These are phyloP conservation scores for Malassezia caprae DNA, from an alignment of 1,284 basidiomycete species.

Conservation along the genomic window DNA sequence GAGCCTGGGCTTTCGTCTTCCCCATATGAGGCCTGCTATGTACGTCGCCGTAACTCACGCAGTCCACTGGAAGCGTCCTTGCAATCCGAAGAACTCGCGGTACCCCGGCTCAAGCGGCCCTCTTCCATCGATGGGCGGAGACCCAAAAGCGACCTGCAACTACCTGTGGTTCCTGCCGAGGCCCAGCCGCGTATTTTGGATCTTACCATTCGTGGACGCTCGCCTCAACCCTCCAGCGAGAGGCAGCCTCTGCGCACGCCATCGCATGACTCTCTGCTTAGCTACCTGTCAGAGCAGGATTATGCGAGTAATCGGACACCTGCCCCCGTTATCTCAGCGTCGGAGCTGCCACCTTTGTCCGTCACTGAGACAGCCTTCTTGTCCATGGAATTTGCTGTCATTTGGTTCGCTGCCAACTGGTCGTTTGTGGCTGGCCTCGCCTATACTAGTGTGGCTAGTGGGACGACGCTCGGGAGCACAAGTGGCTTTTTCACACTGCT, in stretches of 20 bases:
- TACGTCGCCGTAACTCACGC: not conserved
- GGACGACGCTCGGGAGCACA: conserved; percentile 54
- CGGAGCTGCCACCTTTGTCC: conserved; percentile 32
- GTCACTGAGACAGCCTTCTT: conserved; percentile 33
- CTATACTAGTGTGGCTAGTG: conserved; percentile 42
- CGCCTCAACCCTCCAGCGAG: not conserved
- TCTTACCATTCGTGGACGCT: not conserved
- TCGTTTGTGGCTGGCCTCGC: conserved; percentile 41
- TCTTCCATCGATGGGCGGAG: conserved; percentile 42
- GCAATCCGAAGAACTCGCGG: too few relatives aligned
- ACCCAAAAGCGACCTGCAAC: conserved; percentile 22
- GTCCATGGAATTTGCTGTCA: conserved; percentile 37
- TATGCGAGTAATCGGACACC: not conserved
- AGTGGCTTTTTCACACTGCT: conserved; percentile 86
- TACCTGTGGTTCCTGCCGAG: not conserved
- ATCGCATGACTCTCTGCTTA: not conserved
- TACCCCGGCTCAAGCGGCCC: conserved; percentile 17
- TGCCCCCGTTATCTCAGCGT: not conserved
- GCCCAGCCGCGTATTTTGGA: not conserved
- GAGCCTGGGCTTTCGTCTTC: conserved; percentile 33
- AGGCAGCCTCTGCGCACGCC: not conserved
- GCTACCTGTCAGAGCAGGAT: not conserved
- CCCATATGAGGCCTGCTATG: conserved; percentile 6
- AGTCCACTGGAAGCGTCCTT: not conserved
- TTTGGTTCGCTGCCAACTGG: conserved; percentile 47